Evolutionary conservation across 371 early-diverging fungal species (phyloP).

Genomic region (Syncephalastrum racemosum): DNA sequence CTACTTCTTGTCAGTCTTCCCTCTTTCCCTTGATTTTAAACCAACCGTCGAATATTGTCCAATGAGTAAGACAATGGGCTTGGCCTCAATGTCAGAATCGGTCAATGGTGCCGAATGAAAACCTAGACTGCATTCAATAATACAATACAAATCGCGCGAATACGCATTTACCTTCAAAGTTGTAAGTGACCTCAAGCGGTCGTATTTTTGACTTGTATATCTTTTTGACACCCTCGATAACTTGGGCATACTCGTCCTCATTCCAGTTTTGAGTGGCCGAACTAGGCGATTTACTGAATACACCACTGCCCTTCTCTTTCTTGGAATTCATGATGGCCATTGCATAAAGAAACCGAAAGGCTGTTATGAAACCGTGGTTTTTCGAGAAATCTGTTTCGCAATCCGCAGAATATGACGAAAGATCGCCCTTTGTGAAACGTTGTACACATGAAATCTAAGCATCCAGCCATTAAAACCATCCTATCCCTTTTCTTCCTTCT

Average conservation of each 20-base stretch:
- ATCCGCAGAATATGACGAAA: too few species aligned
- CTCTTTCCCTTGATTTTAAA: background rate
- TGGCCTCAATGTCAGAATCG: slow-evolving; percentile 79
- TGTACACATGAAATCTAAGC: too few species aligned
- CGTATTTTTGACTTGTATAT: slow-evolving; percentile 73
- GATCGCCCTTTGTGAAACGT: too few species aligned
- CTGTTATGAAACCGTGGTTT: too few species aligned
- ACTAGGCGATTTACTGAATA: background rate
- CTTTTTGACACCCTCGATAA: slow-evolving; percentile 63
- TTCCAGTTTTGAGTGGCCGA: slow-evolving; percentile 12
- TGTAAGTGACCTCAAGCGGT: slow-evolving; percentile 73
- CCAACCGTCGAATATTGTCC: slow-evolving; percentile 81
- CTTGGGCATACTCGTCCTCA: slow-evolving; percentile 55
- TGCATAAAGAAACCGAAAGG: slow-evolving; percentile 4
- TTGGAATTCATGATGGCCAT: slow-evolving; percentile 3
- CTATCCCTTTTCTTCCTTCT: too few species aligned
- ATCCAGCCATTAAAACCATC: too few species aligned
- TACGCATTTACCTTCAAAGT: slow-evolving; percentile 61
- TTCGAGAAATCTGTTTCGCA: too few species aligned
- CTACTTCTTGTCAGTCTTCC: slow-evolving; percentile 18
- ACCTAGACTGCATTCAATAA: slow-evolving; percentile 18
- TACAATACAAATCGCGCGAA: background rate
- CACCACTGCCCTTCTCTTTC: slow-evolving; percentile 1
- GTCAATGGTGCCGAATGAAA: slow-evolving; percentile 80
- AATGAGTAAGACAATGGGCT: slow-evolving; percentile 81